A percentile compares a stretch with the other conserved stretches of the same genome.
Conservation (phyloP, 495 filamentous ascomycete species). For the Lasiosphaeriaceae sp. region DNA sequence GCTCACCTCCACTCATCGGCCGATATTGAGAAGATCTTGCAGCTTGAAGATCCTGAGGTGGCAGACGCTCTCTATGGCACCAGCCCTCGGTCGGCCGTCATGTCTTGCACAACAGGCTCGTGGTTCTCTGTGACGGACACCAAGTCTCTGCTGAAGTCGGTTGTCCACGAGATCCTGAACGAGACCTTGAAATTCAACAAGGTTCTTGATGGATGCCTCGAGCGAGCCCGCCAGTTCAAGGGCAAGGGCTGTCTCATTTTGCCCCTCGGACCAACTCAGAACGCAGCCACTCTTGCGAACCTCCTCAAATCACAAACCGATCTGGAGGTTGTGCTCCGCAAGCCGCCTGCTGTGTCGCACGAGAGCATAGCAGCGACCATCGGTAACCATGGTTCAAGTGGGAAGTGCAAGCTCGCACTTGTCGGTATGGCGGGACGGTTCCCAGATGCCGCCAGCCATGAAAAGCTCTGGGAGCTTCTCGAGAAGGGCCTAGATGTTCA, state of each 20-base stretch:
- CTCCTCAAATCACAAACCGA: conserved; percentile 36
- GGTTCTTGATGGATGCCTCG: conserved; percentile 51
- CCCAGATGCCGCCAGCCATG: conserved; percentile 61
- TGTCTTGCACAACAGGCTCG: conserved; percentile 55
- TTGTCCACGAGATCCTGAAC: conserved; percentile 58
- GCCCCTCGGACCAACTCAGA: conserved; percentile 50
- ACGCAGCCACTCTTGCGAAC: conserved; percentile 39
- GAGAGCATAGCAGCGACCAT: conserved; percentile 30
- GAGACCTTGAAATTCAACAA: conserved; percentile 56
- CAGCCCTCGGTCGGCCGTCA: conserved; percentile 50
- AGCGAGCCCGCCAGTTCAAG: conserved; percentile 33
- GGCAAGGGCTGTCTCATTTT: conserved; percentile 46
- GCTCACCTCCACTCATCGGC: conserved; percentile 60
- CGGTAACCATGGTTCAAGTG: conserved; percentile 40
- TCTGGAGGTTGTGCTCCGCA: conserved; percentile 37
- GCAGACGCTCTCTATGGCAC: conserved; percentile 40
- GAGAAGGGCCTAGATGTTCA: conserved; percentile 61
- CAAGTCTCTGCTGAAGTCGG: conserved; percentile 44
- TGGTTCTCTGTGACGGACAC: conserved; percentile 43
- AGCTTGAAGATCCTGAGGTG: conserved; percentile 34
- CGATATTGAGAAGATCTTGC: conserved; percentile 60
- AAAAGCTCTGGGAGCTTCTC: conserved; percentile 69
- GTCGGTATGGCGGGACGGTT: conserved; percentile 76
- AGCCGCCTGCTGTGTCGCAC: conserved; percentile 27
- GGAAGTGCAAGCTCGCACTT: conserved; percentile 58